Base-by-base conservation (phyloP, 371 early-diverging fungal genomes). In the Coemansia sp. region DNA sequence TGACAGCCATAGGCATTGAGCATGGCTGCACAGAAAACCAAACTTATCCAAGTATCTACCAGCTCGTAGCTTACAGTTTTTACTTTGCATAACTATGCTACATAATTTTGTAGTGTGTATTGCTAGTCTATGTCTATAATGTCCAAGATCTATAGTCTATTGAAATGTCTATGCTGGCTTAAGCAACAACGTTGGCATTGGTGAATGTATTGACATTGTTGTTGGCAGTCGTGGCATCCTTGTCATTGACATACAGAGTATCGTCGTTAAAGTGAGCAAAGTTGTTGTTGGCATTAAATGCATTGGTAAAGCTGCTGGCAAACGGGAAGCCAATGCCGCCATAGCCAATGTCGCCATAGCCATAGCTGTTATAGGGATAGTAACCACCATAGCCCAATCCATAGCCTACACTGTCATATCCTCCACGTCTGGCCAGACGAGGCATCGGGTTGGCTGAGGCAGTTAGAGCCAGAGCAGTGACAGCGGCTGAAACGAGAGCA, bases 181-280 rank as follows among this genome's bases (percentile, higher is more conserved):
- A 40, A 3, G 20, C 43, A 32, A 60, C 20, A 5, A 38, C 53
- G 36, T 57, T 47, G 16, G 48, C 57, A n/a, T 36, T 57, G 57
- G 8, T 57, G 11, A 47, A 57, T 10, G 26, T 26, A 20, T 61
- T 20, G 35, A 61, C 31, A 32, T 53, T 61, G 54, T 30, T 36
- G 8, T 36, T 36, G 7, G 49, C 56, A 0, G 5, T 14, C 14
- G 56, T 63, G 13, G 43, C 63, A 34, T 63, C 53, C 41, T 40
- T 32, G 50, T 63, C 31, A 49, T 63, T 63, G 32, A 40, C 50
- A 14, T 55, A 63, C 30, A 63, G 20, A 1, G 63, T 63, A 50
- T 63, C 50, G 6, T 63, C 63, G 41, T 63, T 63, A 32, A 35
- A 63, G 56, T 63, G 38, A 31, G 56, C 48, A 20, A 36, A 30